A percentile compares a stretch with the other conserved stretches of the same genome.
phyloP scores from a whole-genome alignment of 2,329 filamentous ascomycete genomes.

The Botrytis pseudocinerea region DNA sequence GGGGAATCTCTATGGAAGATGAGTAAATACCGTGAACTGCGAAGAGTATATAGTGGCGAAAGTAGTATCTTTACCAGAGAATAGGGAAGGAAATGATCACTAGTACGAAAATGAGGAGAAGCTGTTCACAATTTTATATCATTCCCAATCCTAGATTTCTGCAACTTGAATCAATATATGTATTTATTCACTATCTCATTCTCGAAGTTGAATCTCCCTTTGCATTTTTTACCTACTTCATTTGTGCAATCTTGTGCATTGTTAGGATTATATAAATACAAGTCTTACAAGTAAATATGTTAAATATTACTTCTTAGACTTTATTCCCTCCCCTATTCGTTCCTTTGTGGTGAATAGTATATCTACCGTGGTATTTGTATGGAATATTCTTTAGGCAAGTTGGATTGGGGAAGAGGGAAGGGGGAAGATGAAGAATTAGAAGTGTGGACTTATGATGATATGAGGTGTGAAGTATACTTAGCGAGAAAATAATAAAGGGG shows the following conservation, averaged over 20 bases:
- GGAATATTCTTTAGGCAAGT: neutral
- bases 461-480: neutral
- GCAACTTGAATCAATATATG: neutral
- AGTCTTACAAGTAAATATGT: too few relatives aligned
- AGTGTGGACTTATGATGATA: too few relatives aligned
- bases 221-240: neutral
- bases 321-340: fast-evolving
- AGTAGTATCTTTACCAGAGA: neutral
- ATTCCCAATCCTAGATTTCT: too few relatives aligned
- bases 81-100: neutral
- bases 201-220: neutral
- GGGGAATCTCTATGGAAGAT: neutral
- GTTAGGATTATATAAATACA: neutral
- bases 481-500: neutral
- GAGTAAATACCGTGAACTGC: neutral
- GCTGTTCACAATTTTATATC: neutral
- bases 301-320: neutral
- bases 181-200: neutral
- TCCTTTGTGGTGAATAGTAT: neutral
- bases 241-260: neutral
- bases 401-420: neutral
- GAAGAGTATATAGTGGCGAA: neutral
- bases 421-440: too few relatives aligned
- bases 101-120: neutral
- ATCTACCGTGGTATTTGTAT: neutral